These are phyloP conservation scores for Trichosanthes cucumerina DNA, from an alignment of 306 rosid genomes.

Conservation along the genomic window DNA sequence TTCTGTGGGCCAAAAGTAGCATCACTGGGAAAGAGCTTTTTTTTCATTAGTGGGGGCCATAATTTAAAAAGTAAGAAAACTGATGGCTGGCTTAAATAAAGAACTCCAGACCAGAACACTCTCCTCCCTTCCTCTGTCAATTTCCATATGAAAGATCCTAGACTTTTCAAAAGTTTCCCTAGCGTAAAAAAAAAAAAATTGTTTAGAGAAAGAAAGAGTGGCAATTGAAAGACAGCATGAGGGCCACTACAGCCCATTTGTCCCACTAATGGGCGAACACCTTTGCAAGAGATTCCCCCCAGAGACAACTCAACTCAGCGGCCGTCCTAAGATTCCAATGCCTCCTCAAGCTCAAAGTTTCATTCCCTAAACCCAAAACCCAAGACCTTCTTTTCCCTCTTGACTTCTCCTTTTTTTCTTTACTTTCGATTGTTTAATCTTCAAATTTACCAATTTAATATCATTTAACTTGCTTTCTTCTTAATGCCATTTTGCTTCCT, in stretches of 20 bases:
- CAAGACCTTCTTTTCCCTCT: background rate
- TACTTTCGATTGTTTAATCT: background rate
- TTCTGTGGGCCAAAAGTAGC: slow-evolving; percentile 5
- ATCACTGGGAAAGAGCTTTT: background rate
- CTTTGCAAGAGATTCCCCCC: slow-evolving; percentile 58
- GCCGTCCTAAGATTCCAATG: slow-evolving; percentile 48
- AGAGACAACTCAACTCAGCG: slow-evolving; percentile 14
- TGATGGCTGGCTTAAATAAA: background rate
- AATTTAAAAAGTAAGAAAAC: background rate
- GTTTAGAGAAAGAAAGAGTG: background rate
- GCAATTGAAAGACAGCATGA: background rate
- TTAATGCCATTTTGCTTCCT: slow-evolving; percentile 4
- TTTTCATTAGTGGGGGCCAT: slow-evolving; percentile 4
- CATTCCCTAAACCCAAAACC: background rate
- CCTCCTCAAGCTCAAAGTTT: background rate
- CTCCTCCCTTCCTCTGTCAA: slow-evolving; percentile 11
- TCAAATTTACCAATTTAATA: background rate
- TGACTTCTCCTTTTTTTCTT: background rate
- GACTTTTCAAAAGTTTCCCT: background rate
- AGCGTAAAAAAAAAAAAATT: background rate
- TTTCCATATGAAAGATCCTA: background rate
- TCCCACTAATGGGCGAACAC: slow-evolving; percentile 35
- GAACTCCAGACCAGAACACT: background rate
- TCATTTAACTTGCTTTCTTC: background rate
- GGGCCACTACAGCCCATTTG: slow-evolving; percentile 39